phyloP scores from a whole-genome alignment of 768 basidiomycete genomes.

The Aureoboletus auriporus region DNA sequence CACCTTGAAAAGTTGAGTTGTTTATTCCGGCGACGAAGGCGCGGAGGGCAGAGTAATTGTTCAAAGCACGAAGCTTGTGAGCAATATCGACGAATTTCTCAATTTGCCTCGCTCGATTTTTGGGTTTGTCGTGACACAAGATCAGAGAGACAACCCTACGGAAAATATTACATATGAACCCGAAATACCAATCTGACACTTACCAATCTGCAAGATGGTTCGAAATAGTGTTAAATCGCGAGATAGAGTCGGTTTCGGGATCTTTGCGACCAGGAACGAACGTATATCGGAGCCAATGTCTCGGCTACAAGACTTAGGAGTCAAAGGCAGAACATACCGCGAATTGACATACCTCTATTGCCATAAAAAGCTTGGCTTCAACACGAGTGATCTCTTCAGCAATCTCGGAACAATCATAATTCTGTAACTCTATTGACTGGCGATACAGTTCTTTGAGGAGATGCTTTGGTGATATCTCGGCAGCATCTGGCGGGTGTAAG shows the following conservation, averaged over 20 bases:
- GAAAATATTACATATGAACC: conserved; percentile 1
- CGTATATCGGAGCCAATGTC: conserved; percentile 83
- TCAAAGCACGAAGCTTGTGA: conserved; percentile 68
- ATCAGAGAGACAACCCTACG: conserved; percentile 88
- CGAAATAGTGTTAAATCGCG: conserved; percentile 68
- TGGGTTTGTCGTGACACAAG: conserved; percentile 77
- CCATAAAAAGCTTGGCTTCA: conserved; percentile 64
- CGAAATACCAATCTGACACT: conserved; percentile 13
- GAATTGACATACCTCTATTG: conserved; percentile 59
- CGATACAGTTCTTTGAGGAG: conserved; percentile 60
- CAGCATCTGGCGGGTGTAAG: conserved; percentile 25
- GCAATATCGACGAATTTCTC: conserved; percentile 89
- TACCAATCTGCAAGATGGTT: conserved; percentile 86
- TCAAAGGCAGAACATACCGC: neutral
- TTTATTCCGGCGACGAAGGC: conserved; percentile 95
- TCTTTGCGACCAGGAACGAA: conserved; percentile 66
- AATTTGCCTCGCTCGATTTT: conserved; percentile 72
- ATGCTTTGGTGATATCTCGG: conserved; percentile 48
- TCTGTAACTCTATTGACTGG: conserved; percentile 54
- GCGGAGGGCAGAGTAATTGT: conserved; percentile 92
- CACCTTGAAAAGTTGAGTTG: conserved; percentile 72
- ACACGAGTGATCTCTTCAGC: conserved; percentile 84
- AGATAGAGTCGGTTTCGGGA: conserved; percentile 63
- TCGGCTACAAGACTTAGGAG: conserved; percentile 48
- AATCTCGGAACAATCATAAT: conserved; percentile 58